Base-by-base conservation (phyloP, 352 stramenopile species). In the Aphanomyces cochlioides region DNA sequence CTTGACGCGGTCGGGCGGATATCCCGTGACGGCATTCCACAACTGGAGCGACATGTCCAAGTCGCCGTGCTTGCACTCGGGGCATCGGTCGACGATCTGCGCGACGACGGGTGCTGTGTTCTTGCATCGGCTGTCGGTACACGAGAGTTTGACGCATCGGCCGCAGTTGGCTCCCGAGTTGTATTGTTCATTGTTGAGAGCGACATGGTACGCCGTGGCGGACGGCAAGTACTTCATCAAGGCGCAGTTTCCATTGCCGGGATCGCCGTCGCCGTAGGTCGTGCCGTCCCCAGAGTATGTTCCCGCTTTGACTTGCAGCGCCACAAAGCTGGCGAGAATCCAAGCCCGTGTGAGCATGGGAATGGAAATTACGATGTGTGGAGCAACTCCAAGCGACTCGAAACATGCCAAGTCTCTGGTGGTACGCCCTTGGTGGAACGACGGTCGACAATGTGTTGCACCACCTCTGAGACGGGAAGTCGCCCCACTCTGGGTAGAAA, bases 131-230 rank as follows among this genome's bases (percentile, higher is more conserved):
- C 75, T 37, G 68, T 92, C 85, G 17, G 53, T 70, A 59, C 83
- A 90, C 43, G 76, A 79, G 7, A 91, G 83, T 47, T 89, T 75
- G 43, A 81, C 85, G 56, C 85, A 92, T 17, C 83, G 83, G 7
- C 83, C 83, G 60, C 85, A 90, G 74, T 89, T 80, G 47, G 74
- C 68, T 6, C 80, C 78, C 34, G 72, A 71, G 67, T 81, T 68
- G 82, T 83, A 92, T 74, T 92, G 84, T 5, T 79, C 72, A 73
- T 83, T 74, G 68, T 90, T 92, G 38, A 92, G 66, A 5, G 84
- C 84, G n/a, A 79, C 84, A 67, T 92, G 89, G 75, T 88, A 80
- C 28, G 66, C 10, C 1, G 48, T 40, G 36, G 75, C 73, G 50
- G 74, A 45, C 37, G 40, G n/a, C 36, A 75, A 61, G 70, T 54